phyloP scores from a whole-genome alignment of 1,139 yeast genomes.

The Arxiozyma heterogenica region DNA sequence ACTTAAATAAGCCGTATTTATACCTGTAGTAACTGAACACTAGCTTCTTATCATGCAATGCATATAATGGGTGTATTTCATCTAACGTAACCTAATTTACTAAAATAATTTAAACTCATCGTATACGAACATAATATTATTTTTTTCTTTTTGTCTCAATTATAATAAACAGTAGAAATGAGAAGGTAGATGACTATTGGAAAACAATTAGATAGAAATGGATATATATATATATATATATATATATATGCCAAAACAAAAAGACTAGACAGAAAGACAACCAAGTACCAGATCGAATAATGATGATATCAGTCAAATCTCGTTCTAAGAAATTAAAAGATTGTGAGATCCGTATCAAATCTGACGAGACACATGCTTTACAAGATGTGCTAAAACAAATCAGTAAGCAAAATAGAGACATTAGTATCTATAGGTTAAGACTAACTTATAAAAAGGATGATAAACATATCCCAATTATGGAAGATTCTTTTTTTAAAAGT shows the following conservation, averaged over 20 bases:
- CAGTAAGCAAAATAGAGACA: conserved; percentile 38
- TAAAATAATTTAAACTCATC: too few species aligned
- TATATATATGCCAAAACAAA: neutral
- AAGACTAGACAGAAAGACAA: neutral
- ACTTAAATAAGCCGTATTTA: too few species aligned
- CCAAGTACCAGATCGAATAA: neutral
- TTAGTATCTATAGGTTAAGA: conserved; percentile 38
- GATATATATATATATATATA: too few species aligned
- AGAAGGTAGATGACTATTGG: neutral
- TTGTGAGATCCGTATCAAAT: conserved; percentile 33
- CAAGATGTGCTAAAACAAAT: conserved; percentile 34
- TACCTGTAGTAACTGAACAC: too few species aligned
- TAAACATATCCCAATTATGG: conserved; percentile 24
- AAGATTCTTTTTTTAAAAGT: conserved; percentile 24
- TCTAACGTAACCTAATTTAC: too few species aligned
- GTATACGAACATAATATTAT: neutral
- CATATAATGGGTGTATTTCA: too few species aligned
- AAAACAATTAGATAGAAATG: neutral
- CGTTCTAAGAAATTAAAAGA: conserved; percentile 44
- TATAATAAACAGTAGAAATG: neutral
- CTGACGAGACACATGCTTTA: conserved; percentile 22
- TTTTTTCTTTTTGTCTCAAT: too few species aligned
- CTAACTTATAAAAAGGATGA: conserved; percentile 29
- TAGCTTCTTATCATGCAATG: too few species aligned
- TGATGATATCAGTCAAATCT: conserved; percentile 39